phyloP scores from a whole-genome alignment of 192 early-diverging fungal species.

The Cetraspora pellucida region DNA sequence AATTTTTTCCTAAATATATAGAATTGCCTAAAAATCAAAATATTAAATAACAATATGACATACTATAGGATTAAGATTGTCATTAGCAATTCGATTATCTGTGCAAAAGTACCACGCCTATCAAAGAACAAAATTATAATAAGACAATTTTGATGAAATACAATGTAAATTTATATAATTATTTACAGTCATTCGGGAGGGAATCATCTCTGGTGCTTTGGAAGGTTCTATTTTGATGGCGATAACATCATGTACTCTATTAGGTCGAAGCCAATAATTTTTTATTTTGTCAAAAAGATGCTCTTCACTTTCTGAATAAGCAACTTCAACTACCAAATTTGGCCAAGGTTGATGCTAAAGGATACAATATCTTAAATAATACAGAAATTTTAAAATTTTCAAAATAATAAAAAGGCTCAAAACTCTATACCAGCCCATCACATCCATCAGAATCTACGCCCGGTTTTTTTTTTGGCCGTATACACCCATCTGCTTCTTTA shows the following conservation, averaged over 20 bases:
- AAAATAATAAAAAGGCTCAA: conserved; percentile 9
- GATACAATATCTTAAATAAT: background rate
- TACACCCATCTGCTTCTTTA: conserved; percentile 5
- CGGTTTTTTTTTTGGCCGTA: background rate
- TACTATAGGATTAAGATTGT: background rate
- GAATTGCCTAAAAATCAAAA: background rate
- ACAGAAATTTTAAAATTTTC: background rate
- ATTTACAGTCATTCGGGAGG: background rate
- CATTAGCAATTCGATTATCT: background rate
- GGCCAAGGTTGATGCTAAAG: conserved; percentile 13
- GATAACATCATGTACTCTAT: conserved; percentile 3
- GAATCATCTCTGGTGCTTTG: background rate
- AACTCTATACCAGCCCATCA: background rate
- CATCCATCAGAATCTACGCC: background rate
- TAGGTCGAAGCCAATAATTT: conserved; percentile 6
- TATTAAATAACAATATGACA: background rate
- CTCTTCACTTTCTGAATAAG: background rate
- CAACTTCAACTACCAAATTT: conserved; percentile 4
- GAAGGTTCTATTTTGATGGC: background rate
- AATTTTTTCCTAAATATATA: no score
- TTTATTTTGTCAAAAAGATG: background rate
- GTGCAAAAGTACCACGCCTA: conserved; percentile 3
- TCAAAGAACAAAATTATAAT: background rate
- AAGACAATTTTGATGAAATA: background rate
- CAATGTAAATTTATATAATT: background rate